These are phyloP conservation scores for Naganishia vishniacii DNA, from an alignment of 768 basidiomycete species.

Conservation along the genomic window DNA sequence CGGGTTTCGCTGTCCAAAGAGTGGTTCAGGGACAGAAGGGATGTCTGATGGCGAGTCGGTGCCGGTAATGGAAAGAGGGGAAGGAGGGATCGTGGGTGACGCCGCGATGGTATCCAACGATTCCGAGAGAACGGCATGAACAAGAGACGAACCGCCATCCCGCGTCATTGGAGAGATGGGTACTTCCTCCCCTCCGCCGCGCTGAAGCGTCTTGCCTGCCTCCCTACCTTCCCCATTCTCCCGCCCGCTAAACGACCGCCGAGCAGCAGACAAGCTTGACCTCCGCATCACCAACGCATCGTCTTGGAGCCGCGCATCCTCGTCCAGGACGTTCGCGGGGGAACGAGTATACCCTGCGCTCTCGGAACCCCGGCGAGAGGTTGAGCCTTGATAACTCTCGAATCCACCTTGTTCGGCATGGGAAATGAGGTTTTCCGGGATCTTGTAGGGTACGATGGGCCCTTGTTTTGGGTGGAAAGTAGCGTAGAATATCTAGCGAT, in stretches of 20 bases:
- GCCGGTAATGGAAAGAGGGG: background rate
- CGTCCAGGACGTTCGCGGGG: background rate
- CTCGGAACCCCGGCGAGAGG: background rate
- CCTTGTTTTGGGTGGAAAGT: conserved; percentile 81
- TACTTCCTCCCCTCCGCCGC: background rate
- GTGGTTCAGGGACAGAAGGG: background rate
- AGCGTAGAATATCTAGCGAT: conserved; percentile 68
- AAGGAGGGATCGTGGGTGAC: background rate
- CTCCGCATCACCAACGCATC: too few species aligned
- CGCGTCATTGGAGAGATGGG: background rate
- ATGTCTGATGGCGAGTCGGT: background rate
- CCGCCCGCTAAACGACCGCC: background rate
- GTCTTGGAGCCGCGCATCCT: too few species aligned
- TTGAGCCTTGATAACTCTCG: background rate
- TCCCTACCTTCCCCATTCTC: background rate
- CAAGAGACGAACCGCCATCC: too few species aligned
- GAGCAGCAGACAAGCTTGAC: too few species aligned
- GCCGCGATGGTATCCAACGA: too few species aligned
- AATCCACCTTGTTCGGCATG: background rate
- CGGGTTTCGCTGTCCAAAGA: background rate
- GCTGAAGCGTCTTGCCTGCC: background rate
- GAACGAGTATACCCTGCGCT: too few species aligned
- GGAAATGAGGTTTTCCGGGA: conserved; percentile 83
- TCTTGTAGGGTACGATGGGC: conserved; percentile 84
- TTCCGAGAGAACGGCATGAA: too few species aligned